Evolutionary conservation across 805 yeast genomes (phyloP).

Genomic region (Ogataea saltuana): DNA sequence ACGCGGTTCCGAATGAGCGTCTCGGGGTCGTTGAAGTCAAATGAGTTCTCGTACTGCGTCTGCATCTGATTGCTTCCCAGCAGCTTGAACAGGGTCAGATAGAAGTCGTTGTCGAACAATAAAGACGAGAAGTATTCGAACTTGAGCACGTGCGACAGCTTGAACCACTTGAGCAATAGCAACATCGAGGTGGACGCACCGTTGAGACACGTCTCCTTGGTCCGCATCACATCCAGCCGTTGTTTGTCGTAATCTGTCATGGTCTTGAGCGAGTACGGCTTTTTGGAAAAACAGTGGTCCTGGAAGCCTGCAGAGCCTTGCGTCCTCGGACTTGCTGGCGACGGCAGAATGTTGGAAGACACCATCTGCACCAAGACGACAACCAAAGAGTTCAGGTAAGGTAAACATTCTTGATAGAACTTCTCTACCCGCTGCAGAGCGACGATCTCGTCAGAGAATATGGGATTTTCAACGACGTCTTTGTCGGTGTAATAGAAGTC

Average conservation of each 20-base stretch:
- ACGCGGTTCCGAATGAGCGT: conserved; percentile 30
- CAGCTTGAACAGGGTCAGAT: conserved; percentile 38
- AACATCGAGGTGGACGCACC: conserved; percentile 55
- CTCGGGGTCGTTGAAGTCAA: conserved; percentile 31
- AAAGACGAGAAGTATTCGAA: conserved; percentile 71
- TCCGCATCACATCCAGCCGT: conserved; percentile 54
- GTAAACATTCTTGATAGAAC: conserved; percentile 54
- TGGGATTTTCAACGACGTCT: conserved; percentile 38
- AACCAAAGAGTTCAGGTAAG: conserved; percentile 62
- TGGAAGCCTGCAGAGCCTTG: conserved; percentile 9
- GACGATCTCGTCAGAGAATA: conserved; percentile 37
- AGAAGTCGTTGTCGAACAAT: conserved; percentile 70
- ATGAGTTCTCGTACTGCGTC: conserved; percentile 27
- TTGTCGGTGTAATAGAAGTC: conserved; percentile 26
- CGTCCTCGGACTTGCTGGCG: conserved; percentile 27
- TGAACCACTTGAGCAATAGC: conserved; percentile 73
- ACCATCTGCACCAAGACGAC: conserved; percentile 64
- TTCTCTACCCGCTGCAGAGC: conserved; percentile 57
- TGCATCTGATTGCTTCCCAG: conserved; percentile 33
- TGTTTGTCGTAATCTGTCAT: conserved; percentile 33
- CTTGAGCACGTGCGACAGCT: conserved; percentile 73
- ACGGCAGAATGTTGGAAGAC: conserved; percentile 44
- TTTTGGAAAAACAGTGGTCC: conserved; percentile 14
- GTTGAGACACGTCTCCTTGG: conserved; percentile 64
- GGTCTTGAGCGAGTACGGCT: conserved; percentile 20